Evolutionary conservation across 1,284 basidiomycete species (phyloP).

Genomic region (Microbotryum lychnidis-dioicae): DNA sequence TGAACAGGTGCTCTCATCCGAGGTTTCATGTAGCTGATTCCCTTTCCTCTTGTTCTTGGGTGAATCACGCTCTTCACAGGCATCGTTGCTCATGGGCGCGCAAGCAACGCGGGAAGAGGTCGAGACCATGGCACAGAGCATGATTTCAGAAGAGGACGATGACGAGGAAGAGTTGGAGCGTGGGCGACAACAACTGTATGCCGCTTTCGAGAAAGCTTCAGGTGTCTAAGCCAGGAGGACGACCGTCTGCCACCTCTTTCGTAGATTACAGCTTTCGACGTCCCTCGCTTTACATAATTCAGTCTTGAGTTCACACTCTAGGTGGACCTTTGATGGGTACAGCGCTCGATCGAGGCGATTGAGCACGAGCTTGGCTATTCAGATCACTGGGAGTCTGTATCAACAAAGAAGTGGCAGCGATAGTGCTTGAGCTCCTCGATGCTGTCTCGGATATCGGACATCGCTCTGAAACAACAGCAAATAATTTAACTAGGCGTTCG

Average conservation of each 20-base stretch:
- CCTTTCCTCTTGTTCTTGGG: background rate
- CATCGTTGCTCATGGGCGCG: conserved; percentile 14
- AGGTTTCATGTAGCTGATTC: background rate
- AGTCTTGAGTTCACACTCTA: no score
- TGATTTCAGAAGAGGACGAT: conserved; percentile 33
- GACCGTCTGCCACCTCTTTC: no score
- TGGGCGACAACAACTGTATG: conserved; percentile 25
- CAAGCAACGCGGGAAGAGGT: conserved; percentile 23
- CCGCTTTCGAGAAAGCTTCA: conserved; percentile 23
- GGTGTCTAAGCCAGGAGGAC: no score
- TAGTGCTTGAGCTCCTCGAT: conserved; percentile 23
- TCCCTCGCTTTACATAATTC: no score
- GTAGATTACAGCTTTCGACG: no score
- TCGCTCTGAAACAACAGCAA: background rate
- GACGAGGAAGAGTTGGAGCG: conserved; percentile 32
- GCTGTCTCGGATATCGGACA: conserved; percentile 7
- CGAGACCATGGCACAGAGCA: conserved; percentile 24
- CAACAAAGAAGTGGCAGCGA: conserved; percentile 16
- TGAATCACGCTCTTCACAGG: background rate
- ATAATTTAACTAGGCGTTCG: no score
- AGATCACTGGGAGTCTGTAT: background rate
- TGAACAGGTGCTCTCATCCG: background rate
- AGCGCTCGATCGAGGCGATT: no score
- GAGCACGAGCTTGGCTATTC: no score
- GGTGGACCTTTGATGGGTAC: no score